These are phyloP conservation scores for Hemerocallis citrina DNA, from an alignment of 106 monocot species.

Conservation along the genomic window DNA sequence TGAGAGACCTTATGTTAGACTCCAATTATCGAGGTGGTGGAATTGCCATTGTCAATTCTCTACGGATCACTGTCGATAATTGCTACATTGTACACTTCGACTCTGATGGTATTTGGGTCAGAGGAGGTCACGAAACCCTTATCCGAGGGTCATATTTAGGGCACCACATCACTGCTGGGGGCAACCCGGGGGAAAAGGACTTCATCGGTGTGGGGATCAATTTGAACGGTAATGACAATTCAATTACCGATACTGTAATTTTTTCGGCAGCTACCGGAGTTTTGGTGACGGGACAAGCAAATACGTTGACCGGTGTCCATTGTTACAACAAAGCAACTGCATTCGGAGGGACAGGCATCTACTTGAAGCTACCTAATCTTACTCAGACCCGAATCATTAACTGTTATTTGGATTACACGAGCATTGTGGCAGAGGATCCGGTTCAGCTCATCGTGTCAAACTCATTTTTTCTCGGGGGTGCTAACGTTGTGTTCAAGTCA, in stretches of 20 bases:
- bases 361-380: constrained; percentile 38
- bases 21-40: constrained; percentile 58
- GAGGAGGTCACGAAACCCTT: constrained; percentile 57
- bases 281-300: constrained; percentile 49
- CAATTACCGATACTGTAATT: constrained; percentile 55
- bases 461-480: constrained; percentile 58
- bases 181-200: constrained; percentile 42
- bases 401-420: constrained; percentile 63
- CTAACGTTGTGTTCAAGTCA: constrained; percentile 41
- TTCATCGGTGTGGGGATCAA: constrained; percentile 55
- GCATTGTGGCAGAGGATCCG: constrained; percentile 71
- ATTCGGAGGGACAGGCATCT: constrained; percentile 59
- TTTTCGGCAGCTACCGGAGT: constrained; percentile 64
- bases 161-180: constrained; percentile 60
- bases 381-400: constrained; percentile 60
- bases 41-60: constrained; percentile 46
- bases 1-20: constrained; percentile 55
- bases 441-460: constrained; percentile 41
- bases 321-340: constrained; percentile 79
- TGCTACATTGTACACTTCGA: constrained; percentile 57
- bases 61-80: constrained; percentile 50
- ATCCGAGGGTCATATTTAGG: constrained; percentile 44
- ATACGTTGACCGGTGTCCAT: constrained; percentile 48
- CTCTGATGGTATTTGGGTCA: constrained; percentile 43
- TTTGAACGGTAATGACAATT: constrained; percentile 50